Conservation (phyloP, 768 basidiomycete genomes). For the Suillus variegatus region DNA sequence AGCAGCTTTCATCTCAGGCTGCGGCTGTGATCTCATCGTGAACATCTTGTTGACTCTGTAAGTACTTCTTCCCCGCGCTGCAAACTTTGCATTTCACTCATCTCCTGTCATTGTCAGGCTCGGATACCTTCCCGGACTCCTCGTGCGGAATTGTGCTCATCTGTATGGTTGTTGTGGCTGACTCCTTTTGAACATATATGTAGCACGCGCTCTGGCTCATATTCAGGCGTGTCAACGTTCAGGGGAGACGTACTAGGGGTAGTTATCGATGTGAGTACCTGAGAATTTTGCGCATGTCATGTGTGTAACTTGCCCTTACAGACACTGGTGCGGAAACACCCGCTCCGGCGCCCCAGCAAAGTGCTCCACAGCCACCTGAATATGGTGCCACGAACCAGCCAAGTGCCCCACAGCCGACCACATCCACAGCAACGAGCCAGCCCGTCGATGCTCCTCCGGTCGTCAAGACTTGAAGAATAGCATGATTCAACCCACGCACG, state of each 20-base stretch:
- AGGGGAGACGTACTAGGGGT: slow-evolving; percentile 68
- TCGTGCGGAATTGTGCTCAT: slow-evolving; percentile 33
- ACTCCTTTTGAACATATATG: not conserved
- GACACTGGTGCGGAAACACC: slow-evolving; percentile 28
- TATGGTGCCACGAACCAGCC: not conserved
- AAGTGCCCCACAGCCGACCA: not conserved
- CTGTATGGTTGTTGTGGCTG: not conserved
- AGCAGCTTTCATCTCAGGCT: slow-evolving; percentile 73
- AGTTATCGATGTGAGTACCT: slow-evolving; percentile 64
- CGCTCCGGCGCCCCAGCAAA: slow-evolving; percentile 15
- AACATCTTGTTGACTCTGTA: slow-evolving; percentile 79
- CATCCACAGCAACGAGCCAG: not conserved
- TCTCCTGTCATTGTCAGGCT: slow-evolving; percentile 41
- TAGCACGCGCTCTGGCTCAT: slow-evolving; percentile 88
- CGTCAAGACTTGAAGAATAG: not conserved
- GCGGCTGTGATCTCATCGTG: slow-evolving; percentile 79
- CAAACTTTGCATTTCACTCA: not conserved
- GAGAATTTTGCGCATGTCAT: not conserved
- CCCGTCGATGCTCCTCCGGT: not conserved
- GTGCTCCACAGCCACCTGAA: not conserved
- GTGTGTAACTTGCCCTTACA: slow-evolving; percentile 7
- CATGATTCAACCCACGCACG: not conserved
- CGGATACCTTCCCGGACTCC: slow-evolving; percentile 69
- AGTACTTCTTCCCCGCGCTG: slow-evolving; percentile 21
- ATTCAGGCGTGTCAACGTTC: slow-evolving; percentile 79